Conservation (phyloP, 768 basidiomycete species). For the Boletus insuetus region DNA sequence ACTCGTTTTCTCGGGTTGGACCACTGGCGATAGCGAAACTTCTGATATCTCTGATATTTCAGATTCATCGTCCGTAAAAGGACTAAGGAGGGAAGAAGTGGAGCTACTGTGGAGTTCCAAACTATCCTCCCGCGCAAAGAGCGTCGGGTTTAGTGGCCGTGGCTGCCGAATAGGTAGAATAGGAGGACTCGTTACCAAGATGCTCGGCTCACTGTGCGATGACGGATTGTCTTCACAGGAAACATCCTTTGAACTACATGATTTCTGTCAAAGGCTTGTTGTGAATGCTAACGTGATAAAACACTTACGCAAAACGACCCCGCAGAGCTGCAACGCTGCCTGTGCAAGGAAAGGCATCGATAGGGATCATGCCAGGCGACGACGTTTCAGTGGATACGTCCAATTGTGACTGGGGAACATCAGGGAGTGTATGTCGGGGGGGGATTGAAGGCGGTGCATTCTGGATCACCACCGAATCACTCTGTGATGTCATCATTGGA, state of each 20-base stretch:
- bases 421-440: constrained; percentile 14
- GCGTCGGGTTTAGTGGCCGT: constrained; percentile 10
- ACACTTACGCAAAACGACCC: constrained; percentile 30
- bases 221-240: constrained; percentile 15
- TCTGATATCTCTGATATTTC: constrained; percentile 26
- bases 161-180: constrained; percentile 17
- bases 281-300: not conserved
- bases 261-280: not conserved
- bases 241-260: constrained; percentile 23
- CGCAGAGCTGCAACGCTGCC: constrained; percentile 40
- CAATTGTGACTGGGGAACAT: constrained; percentile 2
- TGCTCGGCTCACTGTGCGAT: constrained; percentile 24
- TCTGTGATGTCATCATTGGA: constrained; percentile 17
- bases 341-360: constrained; percentile 7
- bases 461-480: constrained; percentile 16
- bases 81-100: constrained; percentile 23
- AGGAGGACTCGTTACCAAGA: constrained; percentile 24
- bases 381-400: constrained; percentile 1
- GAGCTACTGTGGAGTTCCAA: constrained; percentile 19
- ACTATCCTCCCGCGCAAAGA: constrained; percentile 22
- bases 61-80: constrained; percentile 32
- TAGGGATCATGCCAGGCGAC: not conserved
- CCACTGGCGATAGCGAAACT: constrained; percentile 5
- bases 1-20: constrained; percentile 6
- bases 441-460: constrained; percentile 12